Evolutionary conservation across 345 rosid species (phyloP).

Genomic region (Dipteronia dyeriana): DNA sequence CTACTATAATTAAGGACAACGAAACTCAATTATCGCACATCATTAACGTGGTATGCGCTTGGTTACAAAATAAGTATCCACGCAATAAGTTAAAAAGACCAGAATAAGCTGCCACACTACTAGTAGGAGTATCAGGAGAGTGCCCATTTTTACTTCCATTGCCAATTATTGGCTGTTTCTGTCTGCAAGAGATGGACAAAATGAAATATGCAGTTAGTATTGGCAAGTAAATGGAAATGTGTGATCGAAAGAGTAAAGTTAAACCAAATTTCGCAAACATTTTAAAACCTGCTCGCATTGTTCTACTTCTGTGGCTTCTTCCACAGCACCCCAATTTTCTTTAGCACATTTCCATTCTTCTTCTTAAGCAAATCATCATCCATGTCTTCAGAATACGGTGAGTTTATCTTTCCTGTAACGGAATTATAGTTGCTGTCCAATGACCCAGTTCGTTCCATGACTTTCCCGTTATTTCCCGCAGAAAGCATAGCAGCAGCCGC

Average conservation of each 20-base stretch:
- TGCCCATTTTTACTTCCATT: background rate
- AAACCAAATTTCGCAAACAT: background rate
- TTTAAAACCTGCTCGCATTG: slow-evolving; percentile 17
- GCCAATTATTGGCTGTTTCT: slow-evolving; percentile 2
- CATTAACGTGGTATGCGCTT: background rate
- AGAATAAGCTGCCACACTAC: slow-evolving; percentile 7
- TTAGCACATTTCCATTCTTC: slow-evolving; percentile 91
- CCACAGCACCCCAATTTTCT: slow-evolving; percentile 96
- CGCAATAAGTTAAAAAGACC: background rate
- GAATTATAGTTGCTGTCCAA: slow-evolving; percentile 53
- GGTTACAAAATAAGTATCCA: background rate
- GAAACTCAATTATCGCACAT: background rate
- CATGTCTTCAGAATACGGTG: slow-evolving; percentile 65
- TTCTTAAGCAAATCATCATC: slow-evolving; percentile 84
- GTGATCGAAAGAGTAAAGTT: background rate
- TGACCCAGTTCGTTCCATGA: slow-evolving; percentile 63
- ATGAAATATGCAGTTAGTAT: background rate
- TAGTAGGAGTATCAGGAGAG: slow-evolving; percentile 1
- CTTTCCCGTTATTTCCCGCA: slow-evolving; percentile 70
- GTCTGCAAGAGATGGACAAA: slow-evolving; percentile 16
- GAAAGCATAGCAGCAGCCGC: slow-evolving; percentile 94
- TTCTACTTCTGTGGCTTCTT: slow-evolving; percentile 83
- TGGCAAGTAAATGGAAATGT: background rate
- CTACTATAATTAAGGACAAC: background rate
- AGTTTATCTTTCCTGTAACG: slow-evolving; percentile 38